Conservation (phyloP, 352 stramenopile genomes). For the Globisporangium spinosum region DNA sequence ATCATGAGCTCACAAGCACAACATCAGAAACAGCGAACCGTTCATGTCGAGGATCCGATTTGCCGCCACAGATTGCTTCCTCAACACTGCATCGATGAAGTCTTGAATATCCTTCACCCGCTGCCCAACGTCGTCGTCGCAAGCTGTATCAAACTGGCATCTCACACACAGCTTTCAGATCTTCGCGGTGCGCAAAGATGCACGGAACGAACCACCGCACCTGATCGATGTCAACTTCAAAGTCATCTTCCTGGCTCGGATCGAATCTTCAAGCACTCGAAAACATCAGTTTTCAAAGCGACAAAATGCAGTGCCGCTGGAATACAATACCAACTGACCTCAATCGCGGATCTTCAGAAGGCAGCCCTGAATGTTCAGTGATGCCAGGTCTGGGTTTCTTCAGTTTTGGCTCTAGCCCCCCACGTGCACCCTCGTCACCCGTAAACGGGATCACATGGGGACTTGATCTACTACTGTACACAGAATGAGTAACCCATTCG, state of each 20-base stretch:
- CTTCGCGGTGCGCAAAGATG: neutral
- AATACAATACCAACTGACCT: neutral
- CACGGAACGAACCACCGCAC: neutral
- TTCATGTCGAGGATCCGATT: slow-evolving; percentile 17
- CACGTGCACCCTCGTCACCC: slow-evolving; percentile 2
- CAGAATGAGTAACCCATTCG: neutral
- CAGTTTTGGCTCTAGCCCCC: neutral
- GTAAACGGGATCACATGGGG: slow-evolving; percentile 17
- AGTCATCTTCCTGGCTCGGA: slow-evolving; percentile 13
- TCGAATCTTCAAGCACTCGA: slow-evolving; percentile 8
- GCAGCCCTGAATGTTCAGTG: neutral
- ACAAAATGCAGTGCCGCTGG: neutral
- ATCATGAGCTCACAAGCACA: neutral
- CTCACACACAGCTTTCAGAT: neutral
- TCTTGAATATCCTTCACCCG: slow-evolving; percentile 17
- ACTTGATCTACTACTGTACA: neutral
- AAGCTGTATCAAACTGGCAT: slow-evolving; percentile 5
- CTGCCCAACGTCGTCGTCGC: slow-evolving; percentile 8
- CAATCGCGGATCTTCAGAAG: neutral
- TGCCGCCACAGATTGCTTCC: neutral
- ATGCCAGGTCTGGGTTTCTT: slow-evolving; percentile 7
- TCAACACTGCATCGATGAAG: slow-evolving; percentile 13
- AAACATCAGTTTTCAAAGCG: neutral
- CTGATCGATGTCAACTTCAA: slow-evolving; percentile 9
- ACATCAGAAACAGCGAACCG: slow-evolving; percentile 4